These are phyloP conservation scores for Alternaria postmessia DNA, from an alignment of 2,329 filamentous ascomycete genomes.

Conservation along the genomic window DNA sequence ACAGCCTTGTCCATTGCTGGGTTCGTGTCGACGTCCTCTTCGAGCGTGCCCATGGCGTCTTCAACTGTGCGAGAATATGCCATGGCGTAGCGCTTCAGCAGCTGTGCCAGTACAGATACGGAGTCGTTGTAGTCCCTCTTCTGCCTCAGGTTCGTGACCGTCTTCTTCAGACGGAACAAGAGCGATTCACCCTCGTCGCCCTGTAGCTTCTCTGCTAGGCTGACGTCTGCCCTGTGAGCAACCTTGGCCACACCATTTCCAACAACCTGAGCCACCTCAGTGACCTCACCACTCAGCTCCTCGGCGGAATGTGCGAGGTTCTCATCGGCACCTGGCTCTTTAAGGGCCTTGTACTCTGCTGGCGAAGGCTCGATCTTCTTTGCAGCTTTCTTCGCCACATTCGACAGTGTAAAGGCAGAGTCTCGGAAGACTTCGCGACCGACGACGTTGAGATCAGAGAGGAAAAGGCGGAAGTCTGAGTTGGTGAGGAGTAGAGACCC, in stretches of 20 bases:
- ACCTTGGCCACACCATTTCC: slow-evolving; percentile 57
- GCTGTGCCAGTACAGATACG: slow-evolving; percentile 76
- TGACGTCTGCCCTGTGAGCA: slow-evolving; percentile 69
- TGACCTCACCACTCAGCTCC: slow-evolving; percentile 64
- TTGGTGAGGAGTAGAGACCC: slow-evolving; percentile 87
- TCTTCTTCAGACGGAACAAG: slow-evolving; percentile 76
- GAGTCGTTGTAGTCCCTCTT: slow-evolving; percentile 86
- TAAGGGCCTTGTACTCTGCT: slow-evolving; percentile 65
- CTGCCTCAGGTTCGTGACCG: slow-evolving; percentile 76
- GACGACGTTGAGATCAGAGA: slow-evolving; percentile 80
- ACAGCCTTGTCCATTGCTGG: slow-evolving; percentile 77
- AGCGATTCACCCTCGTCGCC: slow-evolving; percentile 78
- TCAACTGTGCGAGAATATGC: slow-evolving; percentile 78
- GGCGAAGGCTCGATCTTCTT: slow-evolving; percentile 75
- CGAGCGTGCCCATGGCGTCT: slow-evolving; percentile 70
- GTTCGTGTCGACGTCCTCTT: slow-evolving; percentile 77
- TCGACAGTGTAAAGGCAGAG: slow-evolving; percentile 79
- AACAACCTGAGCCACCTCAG: slow-evolving; percentile 57
- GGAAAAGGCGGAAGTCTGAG: slow-evolving; percentile 85
- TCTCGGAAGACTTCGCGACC: slow-evolving; percentile 87
- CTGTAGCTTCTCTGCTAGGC: slow-evolving; percentile 75
- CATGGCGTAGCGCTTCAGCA: slow-evolving; percentile 80
- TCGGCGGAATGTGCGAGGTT: slow-evolving; percentile 64
- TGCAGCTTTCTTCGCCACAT: slow-evolving; percentile 76
- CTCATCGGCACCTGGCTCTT: slow-evolving; percentile 59